Evolutionary conservation across 768 basidiomycete species (phyloP).

Genomic region (Termitomyces sp.): DNA sequence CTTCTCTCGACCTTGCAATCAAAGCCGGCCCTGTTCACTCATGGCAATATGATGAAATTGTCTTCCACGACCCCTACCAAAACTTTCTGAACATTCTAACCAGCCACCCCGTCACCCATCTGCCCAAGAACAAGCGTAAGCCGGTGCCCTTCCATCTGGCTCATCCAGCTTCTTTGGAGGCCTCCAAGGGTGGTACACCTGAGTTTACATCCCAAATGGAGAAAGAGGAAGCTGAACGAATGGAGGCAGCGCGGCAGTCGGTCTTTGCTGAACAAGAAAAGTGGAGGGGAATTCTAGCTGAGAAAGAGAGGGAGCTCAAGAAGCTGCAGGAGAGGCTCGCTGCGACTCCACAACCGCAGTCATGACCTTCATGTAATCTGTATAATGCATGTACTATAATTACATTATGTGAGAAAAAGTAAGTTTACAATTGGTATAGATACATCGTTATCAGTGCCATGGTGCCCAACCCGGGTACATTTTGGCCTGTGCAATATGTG

Average conservation of each 20-base stretch:
- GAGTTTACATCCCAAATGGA: conserved; percentile 89
- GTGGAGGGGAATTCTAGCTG: conserved; percentile 62
- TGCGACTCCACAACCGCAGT: conserved; percentile 9
- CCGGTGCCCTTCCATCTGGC: conserved; percentile 73
- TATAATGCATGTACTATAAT: conserved; percentile 9
- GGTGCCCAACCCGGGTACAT: conserved; percentile 94
- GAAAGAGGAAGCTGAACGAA: conserved; percentile 74
- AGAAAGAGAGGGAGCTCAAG: conserved; percentile 80
- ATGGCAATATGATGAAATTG: conserved; percentile 99
- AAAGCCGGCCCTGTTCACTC: conserved; percentile 82
- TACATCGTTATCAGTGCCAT: conserved; percentile 50
- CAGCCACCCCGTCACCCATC: conserved; percentile 76
- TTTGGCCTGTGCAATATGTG: conserved; percentile 47
- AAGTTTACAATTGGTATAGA: not conserved
- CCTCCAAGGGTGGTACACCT: conserved; percentile 63
- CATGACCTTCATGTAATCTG: conserved; percentile 2
- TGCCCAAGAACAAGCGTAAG: conserved; percentile 59
- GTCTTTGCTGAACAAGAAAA: conserved; percentile 76
- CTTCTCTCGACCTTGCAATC: conserved; percentile 61
- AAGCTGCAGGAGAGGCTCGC: conserved; percentile 58
- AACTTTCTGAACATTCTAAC: conserved; percentile 81
- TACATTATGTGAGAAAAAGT: not conserved
- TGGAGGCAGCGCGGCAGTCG: conserved; percentile 72
- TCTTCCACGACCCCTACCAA: conserved; percentile 91
- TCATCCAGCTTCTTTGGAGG: conserved; percentile 60